These are phyloP conservation scores for Pisolithus tinctorius DNA, from an alignment of 768 basidiomycete genomes.

Conservation along the genomic window DNA sequence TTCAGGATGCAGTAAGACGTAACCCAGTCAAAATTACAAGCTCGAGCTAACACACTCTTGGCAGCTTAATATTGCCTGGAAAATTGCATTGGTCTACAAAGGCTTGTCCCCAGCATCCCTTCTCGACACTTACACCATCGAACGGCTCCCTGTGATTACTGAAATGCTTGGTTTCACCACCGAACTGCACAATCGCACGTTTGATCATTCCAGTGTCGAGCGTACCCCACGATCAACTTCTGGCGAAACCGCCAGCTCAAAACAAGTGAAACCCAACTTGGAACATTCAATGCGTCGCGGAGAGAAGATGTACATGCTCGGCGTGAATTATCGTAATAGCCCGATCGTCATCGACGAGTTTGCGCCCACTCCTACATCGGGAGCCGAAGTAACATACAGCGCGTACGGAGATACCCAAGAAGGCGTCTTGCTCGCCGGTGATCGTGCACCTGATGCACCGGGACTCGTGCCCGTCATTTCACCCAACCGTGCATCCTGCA, in stretches of 20 bases:
- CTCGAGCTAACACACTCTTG: neutral
- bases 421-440: neutral
- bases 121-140: slow-evolving; percentile 32
- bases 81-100: slow-evolving; percentile 29
- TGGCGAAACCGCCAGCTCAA: neutral
- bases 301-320: slow-evolving; percentile 13
- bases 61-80: slow-evolving; percentile 37
- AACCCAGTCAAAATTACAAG: too few relatives aligned
- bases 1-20: slow-evolving; percentile 5
- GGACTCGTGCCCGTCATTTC: neutral
- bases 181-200: neutral
- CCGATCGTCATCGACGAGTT: slow-evolving; percentile 17
- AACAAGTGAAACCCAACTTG: neutral
- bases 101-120: slow-evolving; percentile 13
- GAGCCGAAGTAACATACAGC: neutral
- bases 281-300: slow-evolving; percentile 1
- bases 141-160: slow-evolving; percentile 36
- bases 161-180: slow-evolving; percentile 34
- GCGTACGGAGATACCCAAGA: neutral
- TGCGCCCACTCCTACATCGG: neutral
- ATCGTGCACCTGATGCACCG: neutral
- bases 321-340: slow-evolving; percentile 22
- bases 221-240: neutral
- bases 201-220: neutral
- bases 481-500: too few relatives aligned